Percentiles rank a stretch among this genome's conserved stretches.
These are phyloP conservation scores for Suillus subaureus DNA, from an alignment of 768 basidiomycete species.

Conservation along the genomic window DNA sequence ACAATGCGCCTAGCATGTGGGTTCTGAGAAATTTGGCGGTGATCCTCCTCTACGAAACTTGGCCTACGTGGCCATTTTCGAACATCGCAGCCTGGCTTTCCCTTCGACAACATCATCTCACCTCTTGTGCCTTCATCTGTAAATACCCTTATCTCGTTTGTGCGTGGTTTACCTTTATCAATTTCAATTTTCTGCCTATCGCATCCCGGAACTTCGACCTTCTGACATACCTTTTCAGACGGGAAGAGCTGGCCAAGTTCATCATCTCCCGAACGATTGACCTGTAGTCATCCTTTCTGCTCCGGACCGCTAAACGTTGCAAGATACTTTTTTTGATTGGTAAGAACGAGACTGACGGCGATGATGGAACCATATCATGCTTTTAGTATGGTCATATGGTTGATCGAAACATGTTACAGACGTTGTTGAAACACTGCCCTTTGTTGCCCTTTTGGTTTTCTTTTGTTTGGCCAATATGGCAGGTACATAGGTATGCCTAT, in stretches of 20 bases:
- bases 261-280: not conserved
- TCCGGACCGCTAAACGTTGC: constrained; percentile 3
- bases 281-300: not conserved
- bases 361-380: not conserved
- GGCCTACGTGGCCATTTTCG: not conserved
- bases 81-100: not conserved
- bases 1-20: not conserved
- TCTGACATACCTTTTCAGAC: not conserved
- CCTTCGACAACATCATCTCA: not conserved
- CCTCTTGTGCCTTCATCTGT: not conserved
- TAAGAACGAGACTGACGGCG: not conserved
- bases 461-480: constrained; percentile 1
- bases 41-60: not conserved
- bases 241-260: not conserved
- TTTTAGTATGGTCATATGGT: not conserved
- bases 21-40: not conserved
- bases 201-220: not conserved
- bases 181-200: constrained; percentile 2
- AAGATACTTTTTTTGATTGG: constrained; percentile 1
- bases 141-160: not conserved
- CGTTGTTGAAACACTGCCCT: not conserved
- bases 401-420: not conserved
- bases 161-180: not conserved
- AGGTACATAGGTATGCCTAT: not conserved
- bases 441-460: not conserved